These are phyloP conservation scores for apple (Malus domestica) DNA, from an alignment of 306 rosid species.

Conservation along the genomic window DNA sequence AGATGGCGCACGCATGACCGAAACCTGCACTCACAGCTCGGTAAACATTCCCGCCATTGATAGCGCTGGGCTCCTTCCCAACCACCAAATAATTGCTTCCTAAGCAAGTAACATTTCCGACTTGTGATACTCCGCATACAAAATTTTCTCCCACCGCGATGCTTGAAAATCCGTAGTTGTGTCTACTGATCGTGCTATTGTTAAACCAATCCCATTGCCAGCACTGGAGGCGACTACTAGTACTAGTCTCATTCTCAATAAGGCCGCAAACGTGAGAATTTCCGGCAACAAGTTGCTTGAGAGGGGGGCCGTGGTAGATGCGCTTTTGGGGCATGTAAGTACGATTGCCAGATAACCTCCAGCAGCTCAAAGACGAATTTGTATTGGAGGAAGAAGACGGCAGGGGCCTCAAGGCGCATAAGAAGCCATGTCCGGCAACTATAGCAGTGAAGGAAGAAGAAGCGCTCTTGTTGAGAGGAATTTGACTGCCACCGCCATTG, in stretches of 20 bases:
- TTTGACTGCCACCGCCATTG: not conserved
- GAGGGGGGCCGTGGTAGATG: constrained; percentile 33
- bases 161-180: constrained; percentile 19
- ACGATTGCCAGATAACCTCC: constrained; percentile 65
- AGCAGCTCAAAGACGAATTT: constrained; percentile 36
- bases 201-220: constrained; percentile 56
- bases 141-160: constrained; percentile 63
- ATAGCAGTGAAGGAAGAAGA: constrained; percentile 43
- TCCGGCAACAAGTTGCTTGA: constrained; percentile 41
- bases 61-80: not conserved
- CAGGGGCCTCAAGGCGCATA: constrained; percentile 44
- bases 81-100: constrained; percentile 25
- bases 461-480: not conserved
- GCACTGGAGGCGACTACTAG: constrained; percentile 30
- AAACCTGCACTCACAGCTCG: constrained; percentile 42
- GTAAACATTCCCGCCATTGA: constrained; percentile 11
- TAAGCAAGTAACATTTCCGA: constrained; percentile 28
- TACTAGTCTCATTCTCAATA: not conserved
- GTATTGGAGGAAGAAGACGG: constrained; percentile 14
- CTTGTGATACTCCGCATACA: constrained; percentile 43
- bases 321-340: constrained; percentile 21
- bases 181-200: not conserved
- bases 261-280: constrained; percentile 67
- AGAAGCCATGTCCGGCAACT: constrained; percentile 63
- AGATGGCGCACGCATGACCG: constrained; percentile 60